Conservation (phyloP, 768 basidiomycete species). For the Hygrophoropsis aurantiaca region DNA sequence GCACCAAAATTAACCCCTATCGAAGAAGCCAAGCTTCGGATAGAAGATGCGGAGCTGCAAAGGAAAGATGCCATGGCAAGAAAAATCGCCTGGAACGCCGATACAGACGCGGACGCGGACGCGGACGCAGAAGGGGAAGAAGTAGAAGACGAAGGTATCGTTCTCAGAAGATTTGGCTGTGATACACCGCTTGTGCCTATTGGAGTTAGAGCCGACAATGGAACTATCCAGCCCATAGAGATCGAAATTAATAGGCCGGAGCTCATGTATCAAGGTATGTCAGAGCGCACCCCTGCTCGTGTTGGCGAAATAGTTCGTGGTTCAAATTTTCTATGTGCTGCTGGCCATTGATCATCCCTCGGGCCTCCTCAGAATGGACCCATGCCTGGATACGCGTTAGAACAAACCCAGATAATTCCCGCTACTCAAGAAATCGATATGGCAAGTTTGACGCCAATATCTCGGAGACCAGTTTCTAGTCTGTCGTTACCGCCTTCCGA, state of each 20-base stretch:
- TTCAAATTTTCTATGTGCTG: neutral
- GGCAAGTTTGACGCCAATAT: slow-evolving; percentile 20
- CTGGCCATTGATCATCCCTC: neutral
- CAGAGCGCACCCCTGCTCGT: slow-evolving; percentile 50
- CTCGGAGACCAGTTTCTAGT: slow-evolving; percentile 6
- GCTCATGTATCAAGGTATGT: slow-evolving; percentile 43
- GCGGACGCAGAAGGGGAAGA: slow-evolving; percentile 62
- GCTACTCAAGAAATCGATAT: slow-evolving; percentile 30
- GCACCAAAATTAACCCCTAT: slow-evolving; percentile 50
- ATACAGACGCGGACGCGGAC: slow-evolving; percentile 46
- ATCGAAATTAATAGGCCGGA: slow-evolving; percentile 23
- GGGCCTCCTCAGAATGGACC: slow-evolving; percentile 5
- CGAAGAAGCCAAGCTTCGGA: slow-evolving; percentile 54
- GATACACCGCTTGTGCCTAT: slow-evolving; percentile 38
- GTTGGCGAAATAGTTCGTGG: slow-evolving; percentile 56
- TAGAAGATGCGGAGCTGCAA: slow-evolving; percentile 59
- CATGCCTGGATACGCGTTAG: slow-evolving; percentile 31
- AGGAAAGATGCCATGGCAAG: slow-evolving; percentile 59
- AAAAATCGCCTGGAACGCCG: slow-evolving; percentile 64
- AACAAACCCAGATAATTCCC: slow-evolving; percentile 52
- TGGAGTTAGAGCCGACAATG: slow-evolving; percentile 58
- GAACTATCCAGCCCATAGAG: slow-evolving; percentile 46
- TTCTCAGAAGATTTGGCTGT: slow-evolving; percentile 20
- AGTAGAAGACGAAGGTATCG: slow-evolving; percentile 23
- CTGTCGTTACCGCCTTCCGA: slow-evolving; percentile 29